These are phyloP conservation scores for Pistacia integerrima DNA, from an alignment of 345 rosid species.

Conservation along the genomic window DNA sequence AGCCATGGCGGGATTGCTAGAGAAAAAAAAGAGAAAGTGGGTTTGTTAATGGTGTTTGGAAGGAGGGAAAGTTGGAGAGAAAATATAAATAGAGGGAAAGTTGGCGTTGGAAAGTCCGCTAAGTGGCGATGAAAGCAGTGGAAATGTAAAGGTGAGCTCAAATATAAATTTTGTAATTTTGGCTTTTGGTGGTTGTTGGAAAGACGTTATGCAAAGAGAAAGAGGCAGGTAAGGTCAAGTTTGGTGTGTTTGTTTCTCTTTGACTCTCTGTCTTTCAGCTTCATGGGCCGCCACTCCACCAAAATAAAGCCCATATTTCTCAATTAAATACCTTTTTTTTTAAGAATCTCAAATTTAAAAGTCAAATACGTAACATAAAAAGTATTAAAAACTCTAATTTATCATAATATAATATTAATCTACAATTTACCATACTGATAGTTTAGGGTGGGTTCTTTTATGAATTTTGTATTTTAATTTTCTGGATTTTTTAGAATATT, in stretches of 20 bases:
- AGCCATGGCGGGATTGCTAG: conserved; percentile 49
- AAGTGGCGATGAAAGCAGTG: conserved; percentile 33
- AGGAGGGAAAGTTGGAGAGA: conserved; percentile 13
- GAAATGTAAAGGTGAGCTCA: background rate
- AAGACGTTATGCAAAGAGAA: background rate
- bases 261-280: background rate
- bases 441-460: too few relatives aligned
- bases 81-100: background rate
- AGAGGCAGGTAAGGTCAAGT: background rate
- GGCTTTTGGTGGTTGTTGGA: conserved; percentile 18
- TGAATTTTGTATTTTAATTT: too few relatives aligned
- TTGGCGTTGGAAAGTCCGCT: conserved; percentile 36
- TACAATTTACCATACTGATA: too few relatives aligned
- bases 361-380: too few relatives aligned
- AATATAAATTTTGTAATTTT: background rate
- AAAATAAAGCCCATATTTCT: too few relatives aligned
- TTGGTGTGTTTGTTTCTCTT: background rate
- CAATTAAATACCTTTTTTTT: too few relatives aligned
- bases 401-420: too few relatives aligned
- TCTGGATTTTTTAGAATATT: too few relatives aligned
- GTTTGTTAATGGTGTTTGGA: conserved; percentile 2
- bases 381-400: too few relatives aligned
- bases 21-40: background rate
- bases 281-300: too few relatives aligned
- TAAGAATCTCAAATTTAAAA: too few relatives aligned